These are phyloP conservation scores for Dendrobium chrysotoxum DNA, from an alignment of 106 monocot genomes.

Conservation along the genomic window DNA sequence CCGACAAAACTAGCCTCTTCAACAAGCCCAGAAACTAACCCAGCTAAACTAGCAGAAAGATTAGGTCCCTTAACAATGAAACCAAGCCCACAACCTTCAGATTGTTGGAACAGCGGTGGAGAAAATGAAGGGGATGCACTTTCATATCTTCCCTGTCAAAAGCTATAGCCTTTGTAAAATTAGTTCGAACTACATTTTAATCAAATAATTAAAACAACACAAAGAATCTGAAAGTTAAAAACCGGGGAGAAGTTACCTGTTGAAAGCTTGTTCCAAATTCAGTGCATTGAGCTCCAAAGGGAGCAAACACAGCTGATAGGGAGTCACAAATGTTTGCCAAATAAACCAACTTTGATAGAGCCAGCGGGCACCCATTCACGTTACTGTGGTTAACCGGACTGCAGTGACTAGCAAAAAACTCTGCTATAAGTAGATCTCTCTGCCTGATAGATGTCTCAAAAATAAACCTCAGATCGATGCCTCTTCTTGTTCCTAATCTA, in stretches of 20 bases:
- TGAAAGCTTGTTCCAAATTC: slow-evolving; percentile 34
- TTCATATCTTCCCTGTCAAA: slow-evolving; percentile 22
- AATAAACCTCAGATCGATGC: slow-evolving; percentile 62
- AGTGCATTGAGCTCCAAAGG: slow-evolving; percentile 60
- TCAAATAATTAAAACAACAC: neutral
- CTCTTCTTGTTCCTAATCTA: slow-evolving; percentile 40
- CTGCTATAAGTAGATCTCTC: slow-evolving; percentile 50
- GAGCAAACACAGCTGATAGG: slow-evolving; percentile 40
- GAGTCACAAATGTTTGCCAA: slow-evolving; percentile 38
- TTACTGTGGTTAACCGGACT: slow-evolving; percentile 19
- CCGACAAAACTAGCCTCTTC: slow-evolving; percentile 6
- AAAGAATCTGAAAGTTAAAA: neutral
- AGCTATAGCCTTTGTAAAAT: slow-evolving; percentile 8
- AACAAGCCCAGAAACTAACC: slow-evolving; percentile 29
- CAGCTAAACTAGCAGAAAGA: slow-evolving; percentile 44
- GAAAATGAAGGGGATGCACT: slow-evolving; percentile 16
- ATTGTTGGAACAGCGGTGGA: slow-evolving; percentile 48
- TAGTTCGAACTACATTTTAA: neutral
- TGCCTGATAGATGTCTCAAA: slow-evolving; percentile 60
- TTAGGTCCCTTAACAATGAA: slow-evolving; percentile 34
- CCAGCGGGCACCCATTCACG: slow-evolving; percentile 31
- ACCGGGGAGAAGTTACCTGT: slow-evolving; percentile 30
- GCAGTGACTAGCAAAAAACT: slow-evolving; percentile 33
- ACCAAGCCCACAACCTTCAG: slow-evolving; percentile 50
- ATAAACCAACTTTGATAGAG: slow-evolving; percentile 50